Conservation (phyloP, 176 grass and related monocot species). For the Echinochloa phyllopogon region DNA sequence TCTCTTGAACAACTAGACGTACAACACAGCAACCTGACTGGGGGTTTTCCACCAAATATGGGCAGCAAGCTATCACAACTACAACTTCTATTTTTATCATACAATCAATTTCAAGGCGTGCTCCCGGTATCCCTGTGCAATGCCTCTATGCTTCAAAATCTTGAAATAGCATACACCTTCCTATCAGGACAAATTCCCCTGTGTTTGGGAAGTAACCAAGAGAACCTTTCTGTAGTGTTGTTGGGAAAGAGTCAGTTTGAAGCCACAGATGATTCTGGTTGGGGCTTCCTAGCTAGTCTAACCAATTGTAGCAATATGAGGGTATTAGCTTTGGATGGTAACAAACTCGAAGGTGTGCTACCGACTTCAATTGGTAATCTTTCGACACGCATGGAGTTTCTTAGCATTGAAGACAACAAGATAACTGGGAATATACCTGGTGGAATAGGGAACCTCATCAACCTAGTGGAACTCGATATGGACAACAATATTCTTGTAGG, state of each 20-base stretch:
- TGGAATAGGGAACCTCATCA: slow-evolving; percentile 25
- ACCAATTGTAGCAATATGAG: background rate
- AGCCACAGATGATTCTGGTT: background rate
- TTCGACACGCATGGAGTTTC: background rate
- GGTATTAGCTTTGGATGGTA: background rate
- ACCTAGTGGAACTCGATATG: background rate
- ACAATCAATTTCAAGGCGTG: background rate
- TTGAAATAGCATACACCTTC: rapidly evolving
- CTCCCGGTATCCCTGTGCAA: background rate
- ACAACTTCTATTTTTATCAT: rapidly evolving
- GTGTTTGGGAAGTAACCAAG: background rate
- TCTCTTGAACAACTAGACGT: background rate
- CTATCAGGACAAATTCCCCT: background rate
- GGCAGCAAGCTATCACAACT: background rate
- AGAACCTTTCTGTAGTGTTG: rapidly evolving
- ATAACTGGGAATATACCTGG: slow-evolving; percentile 38
- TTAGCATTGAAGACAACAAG: slow-evolving; percentile 11
- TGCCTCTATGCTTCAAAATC: background rate
- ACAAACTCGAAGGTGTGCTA: slow-evolving; percentile 26
- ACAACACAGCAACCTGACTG: background rate
- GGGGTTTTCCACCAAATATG: background rate
- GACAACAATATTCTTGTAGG: background rate
- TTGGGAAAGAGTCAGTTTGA: background rate
- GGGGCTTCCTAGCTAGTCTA: background rate
- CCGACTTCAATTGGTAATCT: slow-evolving; percentile 38